These are phyloP conservation scores for Apophysomyces ossiformis DNA, from an alignment of 371 early-diverging fungal species.

Conservation along the genomic window DNA sequence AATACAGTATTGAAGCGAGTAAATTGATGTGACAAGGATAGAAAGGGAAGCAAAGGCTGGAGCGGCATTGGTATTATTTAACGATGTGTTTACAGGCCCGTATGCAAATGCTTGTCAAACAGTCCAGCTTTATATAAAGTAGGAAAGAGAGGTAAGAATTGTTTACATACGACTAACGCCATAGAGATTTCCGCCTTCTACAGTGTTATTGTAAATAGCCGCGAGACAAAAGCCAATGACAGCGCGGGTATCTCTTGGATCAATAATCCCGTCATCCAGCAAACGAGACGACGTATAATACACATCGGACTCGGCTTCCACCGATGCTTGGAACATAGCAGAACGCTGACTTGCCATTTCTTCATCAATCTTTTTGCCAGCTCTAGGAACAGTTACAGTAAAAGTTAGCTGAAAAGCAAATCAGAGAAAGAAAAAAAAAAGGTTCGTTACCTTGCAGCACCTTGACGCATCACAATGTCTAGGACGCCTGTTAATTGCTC, in stretches of 20 bases:
- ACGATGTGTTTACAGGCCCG: too few relatives aligned
- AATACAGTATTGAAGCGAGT: too few relatives aligned
- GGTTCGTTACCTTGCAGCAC: conserved; percentile 58
- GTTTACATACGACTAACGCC: conserved; percentile 77
- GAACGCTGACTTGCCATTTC: conserved; percentile 61
- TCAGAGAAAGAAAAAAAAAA: not conserved
- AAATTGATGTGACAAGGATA: too few relatives aligned
- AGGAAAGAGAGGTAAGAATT: not conserved
- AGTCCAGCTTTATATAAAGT: too few relatives aligned
- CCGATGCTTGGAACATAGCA: conserved; percentile 64
- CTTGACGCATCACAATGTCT: conserved; percentile 74
- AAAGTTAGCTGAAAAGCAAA: too few relatives aligned
- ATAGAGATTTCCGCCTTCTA: conserved; percentile 70
- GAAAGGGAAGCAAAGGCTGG: too few relatives aligned
- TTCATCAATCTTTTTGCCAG: conserved; percentile 62
- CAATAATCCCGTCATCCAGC: conserved; percentile 73
- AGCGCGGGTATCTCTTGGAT: conserved; percentile 69
- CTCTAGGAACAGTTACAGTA: conserved; percentile 24
- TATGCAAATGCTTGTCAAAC: too few relatives aligned
- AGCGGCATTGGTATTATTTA: too few relatives aligned
- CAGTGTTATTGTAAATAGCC: conserved; percentile 60
- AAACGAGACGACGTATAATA: conserved; percentile 75
- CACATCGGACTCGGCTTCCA: conserved; percentile 71
- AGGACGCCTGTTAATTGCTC: conserved; percentile 77
- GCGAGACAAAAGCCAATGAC: conserved; percentile 67